phyloP scores from a whole-genome alignment of 352 stramenopile species.

The Phytophthora sp. region DNA sequence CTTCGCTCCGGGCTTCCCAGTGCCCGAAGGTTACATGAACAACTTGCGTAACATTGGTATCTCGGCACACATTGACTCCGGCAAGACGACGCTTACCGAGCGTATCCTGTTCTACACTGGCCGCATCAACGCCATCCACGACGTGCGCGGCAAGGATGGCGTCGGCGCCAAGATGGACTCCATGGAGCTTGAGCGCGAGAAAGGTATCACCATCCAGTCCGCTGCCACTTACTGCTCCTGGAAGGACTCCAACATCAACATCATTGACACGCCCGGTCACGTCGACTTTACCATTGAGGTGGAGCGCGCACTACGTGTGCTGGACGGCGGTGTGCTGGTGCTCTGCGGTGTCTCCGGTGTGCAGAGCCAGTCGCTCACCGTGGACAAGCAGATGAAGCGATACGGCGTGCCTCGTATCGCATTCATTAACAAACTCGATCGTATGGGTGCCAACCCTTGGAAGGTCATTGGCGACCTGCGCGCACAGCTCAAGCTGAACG shows the following conservation, averaged over 20 bases:
- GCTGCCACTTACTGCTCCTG: slow-evolving; percentile 97
- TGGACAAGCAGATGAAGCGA: slow-evolving; percentile 99
- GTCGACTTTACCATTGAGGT: slow-evolving; percentile 99
- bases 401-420: slow-evolving; percentile 98
- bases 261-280: slow-evolving; percentile 99
- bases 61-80: slow-evolving; percentile 97
- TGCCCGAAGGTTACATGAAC: slow-evolving; percentile 80
- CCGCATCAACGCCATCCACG: slow-evolving; percentile 96
- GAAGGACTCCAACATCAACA: slow-evolving; percentile 99
- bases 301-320: slow-evolving; percentile 97
- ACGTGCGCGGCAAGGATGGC: slow-evolving; percentile 97
- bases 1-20: slow-evolving; percentile 46
- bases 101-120: slow-evolving; percentile 99
- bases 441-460: slow-evolving; percentile 96
- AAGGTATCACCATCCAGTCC: slow-evolving; percentile 99
- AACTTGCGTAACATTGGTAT: slow-evolving; percentile 96
- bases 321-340: slow-evolving; percentile 97
- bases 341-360: slow-evolving; percentile 94
- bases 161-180: slow-evolving; percentile 99
- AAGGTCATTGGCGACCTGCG: slow-evolving; percentile 95
- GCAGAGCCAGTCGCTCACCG: slow-evolving; percentile 98
- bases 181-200: slow-evolving; percentile 99
- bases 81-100: slow-evolving; percentile 99
- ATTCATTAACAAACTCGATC: slow-evolving; percentile 99
- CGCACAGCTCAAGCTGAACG: slow-evolving; percentile 97